phyloP scores from a whole-genome alignment of 2,329 filamentous ascomycete species.

The Xylariaceae sp. region DNA sequence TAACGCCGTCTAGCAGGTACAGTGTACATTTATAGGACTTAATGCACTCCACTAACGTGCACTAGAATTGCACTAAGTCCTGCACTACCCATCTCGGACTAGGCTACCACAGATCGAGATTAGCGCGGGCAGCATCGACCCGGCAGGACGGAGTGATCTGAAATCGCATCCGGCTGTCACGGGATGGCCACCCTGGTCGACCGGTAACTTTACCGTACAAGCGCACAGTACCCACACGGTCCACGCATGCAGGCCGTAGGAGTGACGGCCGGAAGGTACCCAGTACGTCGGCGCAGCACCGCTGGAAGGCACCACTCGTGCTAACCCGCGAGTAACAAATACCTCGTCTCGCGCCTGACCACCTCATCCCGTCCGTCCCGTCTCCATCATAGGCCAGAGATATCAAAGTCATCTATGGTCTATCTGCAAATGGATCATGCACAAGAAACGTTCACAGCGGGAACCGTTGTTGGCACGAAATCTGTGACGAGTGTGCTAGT shows the following conservation, averaged over 20 bases:
- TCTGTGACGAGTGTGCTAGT: neutral
- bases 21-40: no score
- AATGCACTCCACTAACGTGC: no score
- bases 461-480: neutral
- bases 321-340: slow-evolving; percentile 6
- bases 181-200: slow-evolving; percentile 18
- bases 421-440: neutral
- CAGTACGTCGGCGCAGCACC: no score
- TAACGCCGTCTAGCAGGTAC: no score
- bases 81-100: no score
- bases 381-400: neutral
- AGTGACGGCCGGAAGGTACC: no score
- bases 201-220: neutral
- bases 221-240: neutral
- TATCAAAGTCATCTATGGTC: neutral
- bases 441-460: neutral
- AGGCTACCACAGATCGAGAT: slow-evolving; percentile 10
- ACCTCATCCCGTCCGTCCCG: slow-evolving; percentile 1
- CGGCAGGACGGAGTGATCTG: slow-evolving; percentile 31
- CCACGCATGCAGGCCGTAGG: no score
- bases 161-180: slow-evolving; percentile 20
- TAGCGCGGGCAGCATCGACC: slow-evolving; percentile 31
- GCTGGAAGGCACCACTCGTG: no score
- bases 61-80: no score
- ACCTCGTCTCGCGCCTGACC: slow-evolving; percentile 15